Conservation (phyloP, 2,329 filamentous ascomycete genomes). For the Scortechinia acanthostroma region DNA sequence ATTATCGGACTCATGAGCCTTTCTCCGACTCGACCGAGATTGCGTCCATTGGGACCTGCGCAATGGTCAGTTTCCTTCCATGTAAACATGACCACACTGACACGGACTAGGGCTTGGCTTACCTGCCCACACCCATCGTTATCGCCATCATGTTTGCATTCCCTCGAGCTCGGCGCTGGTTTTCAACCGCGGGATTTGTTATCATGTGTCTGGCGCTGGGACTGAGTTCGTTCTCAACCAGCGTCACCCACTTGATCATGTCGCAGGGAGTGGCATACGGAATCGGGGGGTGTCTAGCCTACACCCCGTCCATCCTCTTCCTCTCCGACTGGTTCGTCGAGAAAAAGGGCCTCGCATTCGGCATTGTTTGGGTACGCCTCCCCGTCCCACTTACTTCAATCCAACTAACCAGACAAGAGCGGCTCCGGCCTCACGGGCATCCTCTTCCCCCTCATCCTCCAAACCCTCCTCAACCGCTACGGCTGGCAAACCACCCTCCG, state of each 20-base stretch:
- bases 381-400: not conserved
- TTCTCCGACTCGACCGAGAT: constrained; percentile 26
- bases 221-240: constrained; percentile 29
- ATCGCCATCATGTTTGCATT: constrained; percentile 22
- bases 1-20: constrained; percentile 24
- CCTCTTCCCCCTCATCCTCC: constrained; percentile 35
- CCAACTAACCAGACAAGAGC: constrained; percentile 7
- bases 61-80: constrained; percentile 13
- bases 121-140: constrained; percentile 30
- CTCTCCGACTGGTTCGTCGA: constrained; percentile 38
- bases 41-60: constrained; percentile 34
- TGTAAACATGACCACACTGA: not conserved
- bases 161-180: constrained; percentile 21
- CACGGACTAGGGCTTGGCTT: constrained; percentile 30
- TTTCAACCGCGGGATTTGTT: constrained; percentile 22
- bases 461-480: constrained; percentile 26
- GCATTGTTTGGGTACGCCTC: constrained; percentile 30
- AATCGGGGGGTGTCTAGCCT: constrained; percentile 27
- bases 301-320: constrained; percentile 26
- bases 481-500: constrained; percentile 30
- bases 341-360: constrained; percentile 35
- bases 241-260: constrained; percentile 30
- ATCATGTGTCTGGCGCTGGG: constrained; percentile 16
- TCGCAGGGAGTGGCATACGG: constrained; percentile 35
- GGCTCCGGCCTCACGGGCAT: constrained; percentile 37